Evolutionary conservation across 352 stramenopile species (phyloP).

Genomic region (Phytophthora citricola): DNA sequence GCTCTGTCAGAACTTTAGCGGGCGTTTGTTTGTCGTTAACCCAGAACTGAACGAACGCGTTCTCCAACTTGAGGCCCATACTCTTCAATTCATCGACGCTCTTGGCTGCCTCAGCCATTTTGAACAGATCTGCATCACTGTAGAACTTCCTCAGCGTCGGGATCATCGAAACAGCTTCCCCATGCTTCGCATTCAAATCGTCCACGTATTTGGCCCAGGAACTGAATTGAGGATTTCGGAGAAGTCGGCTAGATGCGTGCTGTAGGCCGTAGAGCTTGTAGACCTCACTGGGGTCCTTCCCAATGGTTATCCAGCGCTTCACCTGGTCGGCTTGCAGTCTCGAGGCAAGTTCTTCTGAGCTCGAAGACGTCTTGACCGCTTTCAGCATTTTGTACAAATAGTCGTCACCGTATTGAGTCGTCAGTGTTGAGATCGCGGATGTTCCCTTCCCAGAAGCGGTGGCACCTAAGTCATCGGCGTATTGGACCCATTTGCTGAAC

Average conservation of each 20-base stretch:
- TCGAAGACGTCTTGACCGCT: neutral
- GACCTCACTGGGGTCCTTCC: neutral
- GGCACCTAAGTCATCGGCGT: neutral
- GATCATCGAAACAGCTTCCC: neutral
- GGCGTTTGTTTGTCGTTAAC: neutral
- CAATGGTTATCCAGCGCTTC: neutral
- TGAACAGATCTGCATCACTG: neutral
- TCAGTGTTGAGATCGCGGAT: neutral
- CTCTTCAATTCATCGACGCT: neutral
- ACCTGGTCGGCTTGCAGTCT: neutral
- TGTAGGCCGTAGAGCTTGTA: neutral
- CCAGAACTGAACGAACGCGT: neutral
- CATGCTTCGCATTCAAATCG: neutral
- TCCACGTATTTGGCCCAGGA: neutral
- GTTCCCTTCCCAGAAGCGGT: neutral
- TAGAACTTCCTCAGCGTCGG: neutral
- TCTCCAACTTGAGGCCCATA: neutral
- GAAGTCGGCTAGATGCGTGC: neutral
- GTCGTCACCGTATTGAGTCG: neutral
- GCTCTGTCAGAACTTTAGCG: neutral
- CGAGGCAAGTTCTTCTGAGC: neutral
- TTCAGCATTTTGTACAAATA: neutral
- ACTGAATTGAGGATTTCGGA: neutral
- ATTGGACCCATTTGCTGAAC: neutral
- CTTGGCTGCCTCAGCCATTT: neutral